A percentile compares a stretch with the other conserved stretches of the same genome.
Conservation (phyloP, 1,284 basidiomycete genomes). For the Taiwanofungus camphoratus region DNA sequence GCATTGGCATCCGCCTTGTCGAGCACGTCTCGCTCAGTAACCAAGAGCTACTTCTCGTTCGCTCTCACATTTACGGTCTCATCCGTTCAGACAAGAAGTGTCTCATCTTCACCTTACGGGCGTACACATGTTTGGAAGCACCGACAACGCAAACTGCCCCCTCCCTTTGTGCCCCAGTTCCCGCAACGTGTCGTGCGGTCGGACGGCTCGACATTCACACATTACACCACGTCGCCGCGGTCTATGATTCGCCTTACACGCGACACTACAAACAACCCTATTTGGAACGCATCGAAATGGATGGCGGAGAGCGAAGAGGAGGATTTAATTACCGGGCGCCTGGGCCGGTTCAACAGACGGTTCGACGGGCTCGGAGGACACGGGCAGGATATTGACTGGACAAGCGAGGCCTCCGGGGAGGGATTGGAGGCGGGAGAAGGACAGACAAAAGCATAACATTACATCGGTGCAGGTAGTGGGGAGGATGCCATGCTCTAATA, state of each 20-base stretch:
- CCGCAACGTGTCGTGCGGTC: constrained; percentile 78
- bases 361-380: constrained; percentile 59
- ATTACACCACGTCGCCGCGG: constrained; percentile 82
- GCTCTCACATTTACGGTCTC: background rate
- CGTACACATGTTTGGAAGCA: constrained; percentile 73
- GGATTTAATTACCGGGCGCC: constrained; percentile 63
- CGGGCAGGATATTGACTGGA: constrained; percentile 41
- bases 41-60: background rate
- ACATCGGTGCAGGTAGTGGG: background rate
- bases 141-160: constrained; percentile 60
- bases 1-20: background rate
- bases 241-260: constrained; percentile 70
- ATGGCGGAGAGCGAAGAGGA: constrained; percentile 55
- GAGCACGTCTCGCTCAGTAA: constrained; percentile 1
- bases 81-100: constrained; percentile 32
- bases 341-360: constrained; percentile 74
- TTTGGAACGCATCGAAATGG: constrained; percentile 59
- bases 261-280: constrained; percentile 80
- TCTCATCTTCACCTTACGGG: constrained; percentile 70
- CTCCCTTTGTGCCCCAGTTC: constrained; percentile 78
- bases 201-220: constrained; percentile 82
- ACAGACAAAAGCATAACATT: constrained; percentile 5
- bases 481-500: background rate
- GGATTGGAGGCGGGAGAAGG: constrained; percentile 1
- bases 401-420: constrained; percentile 17